Evolutionary conservation across 2,329 filamentous ascomycete genomes (phyloP).

Genomic region (Juglanconis juglandina): DNA sequence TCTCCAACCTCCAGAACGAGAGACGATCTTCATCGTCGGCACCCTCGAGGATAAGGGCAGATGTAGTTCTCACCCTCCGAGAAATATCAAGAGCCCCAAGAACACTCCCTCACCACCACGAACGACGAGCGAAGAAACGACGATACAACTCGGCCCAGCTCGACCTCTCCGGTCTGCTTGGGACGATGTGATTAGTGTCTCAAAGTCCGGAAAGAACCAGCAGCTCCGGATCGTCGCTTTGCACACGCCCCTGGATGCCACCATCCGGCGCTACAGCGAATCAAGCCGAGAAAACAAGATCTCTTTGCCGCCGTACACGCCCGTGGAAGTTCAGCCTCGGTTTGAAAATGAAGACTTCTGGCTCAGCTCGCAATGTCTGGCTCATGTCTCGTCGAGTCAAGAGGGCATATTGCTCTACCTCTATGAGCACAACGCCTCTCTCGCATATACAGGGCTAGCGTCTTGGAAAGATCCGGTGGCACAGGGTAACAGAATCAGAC

Average conservation of each 20-base stretch:
- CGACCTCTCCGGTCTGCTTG: conserved; percentile 48
- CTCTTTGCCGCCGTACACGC: conserved; percentile 36
- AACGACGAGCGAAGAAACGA: conserved; percentile 22
- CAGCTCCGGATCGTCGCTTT: conserved; percentile 43
- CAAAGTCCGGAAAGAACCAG: conserved; percentile 34
- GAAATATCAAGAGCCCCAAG: conserved; percentile 40
- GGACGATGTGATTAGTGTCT: conserved; percentile 44
- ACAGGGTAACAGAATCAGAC: conserved; percentile 35
- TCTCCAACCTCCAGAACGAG: conserved; percentile 26
- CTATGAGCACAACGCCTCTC: conserved; percentile 50
- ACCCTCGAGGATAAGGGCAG: conserved; percentile 52
- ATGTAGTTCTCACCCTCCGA: conserved; percentile 54
- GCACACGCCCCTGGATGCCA: conserved; percentile 37
- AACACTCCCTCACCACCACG: conserved; percentile 23
- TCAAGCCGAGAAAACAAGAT: conserved; percentile 27
- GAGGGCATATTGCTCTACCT: conserved; percentile 49
- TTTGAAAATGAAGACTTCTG: conserved; percentile 35
- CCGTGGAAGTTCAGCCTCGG: conserved; percentile 35
- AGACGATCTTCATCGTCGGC: conserved; percentile 63
- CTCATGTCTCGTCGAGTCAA: conserved; percentile 34
- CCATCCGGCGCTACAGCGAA: conserved; percentile 27
- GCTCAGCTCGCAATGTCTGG: conserved; percentile 42
- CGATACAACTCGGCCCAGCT: conserved; percentile 30
- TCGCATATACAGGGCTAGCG: conserved; percentile 29
- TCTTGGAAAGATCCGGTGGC: conserved; percentile 36